Base-by-base conservation (phyloP, 2,329 filamentous ascomycete genomes). In the Fusarium pseudonygamai region DNA sequence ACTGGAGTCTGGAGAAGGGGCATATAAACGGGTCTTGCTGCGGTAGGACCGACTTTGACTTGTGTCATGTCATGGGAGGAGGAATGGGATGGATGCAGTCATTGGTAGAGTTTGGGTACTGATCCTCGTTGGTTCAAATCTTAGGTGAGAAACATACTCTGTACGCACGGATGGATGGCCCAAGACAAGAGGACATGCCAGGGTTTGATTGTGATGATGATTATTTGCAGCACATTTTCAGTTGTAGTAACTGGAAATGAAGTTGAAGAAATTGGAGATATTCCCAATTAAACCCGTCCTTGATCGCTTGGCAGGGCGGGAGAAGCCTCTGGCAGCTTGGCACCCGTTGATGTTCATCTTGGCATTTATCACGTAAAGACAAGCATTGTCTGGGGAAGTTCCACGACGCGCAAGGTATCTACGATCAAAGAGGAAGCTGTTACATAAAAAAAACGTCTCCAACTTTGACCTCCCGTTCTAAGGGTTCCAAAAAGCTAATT, bases 221-320 rank as follows among this genome's bases (percentile, higher is more conserved):
- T 3, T 26, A 34, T 43, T n/a, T n/a, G 3, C 2, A 30, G 22
- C 5, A 1, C 12, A 20, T 36, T 3, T 39, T n/a, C 11, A 53
- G n/a, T 16, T 13, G 4, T n/a, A 4, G 2, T n/a, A 7, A 53
- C 4, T n/a, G n/a, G 14, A 20, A 22, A 16, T 42, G 47, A 50
- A 16, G 34, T 46, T 28, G 63, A 34, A n/a, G 3, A 2, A 18
- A 7, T n/a, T 46, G 12, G 40, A 30, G 24, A 36, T 40, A 69
- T 56, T 62, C 43, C 66, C 42, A 66, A 40, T n/a, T 68, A 68
- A 45, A 69, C 20, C 67, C 67, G 58, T 15, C 16, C 28, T 64
- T 64, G 49, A 34, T 64, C 58, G 64, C 67, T 69, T 69, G 67
- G 67, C 67, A 64, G 30, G 45, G 40, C 45, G 22, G n/a, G 36